Evolutionary conservation across 2,329 filamentous ascomycete genomes (phyloP), one percentile per base, ranked within the genome.

Genomic region (Sporothrix euskadiensis): DNA sequence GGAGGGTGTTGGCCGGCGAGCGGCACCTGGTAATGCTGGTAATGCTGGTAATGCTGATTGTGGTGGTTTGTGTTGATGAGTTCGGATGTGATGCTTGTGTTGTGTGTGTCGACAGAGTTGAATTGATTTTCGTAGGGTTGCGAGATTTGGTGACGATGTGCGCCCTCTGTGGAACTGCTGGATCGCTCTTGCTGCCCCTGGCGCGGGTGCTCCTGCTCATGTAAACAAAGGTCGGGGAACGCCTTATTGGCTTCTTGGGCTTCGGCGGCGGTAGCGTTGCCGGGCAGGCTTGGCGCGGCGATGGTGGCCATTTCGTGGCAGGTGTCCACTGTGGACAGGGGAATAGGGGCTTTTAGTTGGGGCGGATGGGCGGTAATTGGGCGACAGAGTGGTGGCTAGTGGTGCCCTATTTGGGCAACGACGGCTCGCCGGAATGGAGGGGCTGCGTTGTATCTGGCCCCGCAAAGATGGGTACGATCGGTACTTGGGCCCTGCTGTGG

Each of bases 191-290:
- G 56, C n/a, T 73, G 19, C 10, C 69, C 68, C 68, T 76, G 76
- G 69, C 71, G 75, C 22, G 32, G 22, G 44, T 32, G 56, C 32
- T 66, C 47, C 30, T 57, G 54, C 32, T 65, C 72, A 74, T 81
- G 82, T 84, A 84, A 84, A 84, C 83, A 84, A 82, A 82, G 81
- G 78, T 81, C 80, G 77, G 81, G 81, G 80, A 82, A 82, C 78
- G 79, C 78, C 77, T 82, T 79, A 74, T 78, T 79, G 76, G 73
- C 69, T 44, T 47, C 68, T 52, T 78, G 79, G 76, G 73, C 73
- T 44, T 47, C 68, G 61, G 68, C 35, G 69, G 69, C 61, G 26
- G 65, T 39, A 56, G 72, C 71, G 73, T 74, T 74, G 73, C 73
- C 68, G 73, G 66, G 73, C 57, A 72, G 73, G 73, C 41, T 68